Percentiles rank a stretch among this genome's conserved stretches.
Conservation (phyloP, 345 rosid genomes). For the Stellera chamaejasme region DNA sequence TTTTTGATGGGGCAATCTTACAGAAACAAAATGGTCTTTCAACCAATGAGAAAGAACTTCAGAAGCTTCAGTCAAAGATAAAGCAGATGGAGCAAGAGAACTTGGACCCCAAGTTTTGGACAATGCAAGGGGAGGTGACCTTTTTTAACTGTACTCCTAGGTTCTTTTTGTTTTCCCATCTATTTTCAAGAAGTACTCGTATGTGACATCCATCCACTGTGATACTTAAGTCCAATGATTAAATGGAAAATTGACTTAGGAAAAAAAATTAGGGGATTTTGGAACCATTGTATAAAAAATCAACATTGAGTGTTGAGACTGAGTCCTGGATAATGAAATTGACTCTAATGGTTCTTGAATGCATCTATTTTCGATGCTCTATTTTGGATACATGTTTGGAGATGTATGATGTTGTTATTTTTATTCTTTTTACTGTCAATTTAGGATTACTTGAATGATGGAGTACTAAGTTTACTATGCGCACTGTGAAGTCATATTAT, state of each 20-base stretch:
- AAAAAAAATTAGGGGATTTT: too few relatives aligned
- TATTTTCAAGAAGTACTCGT: too few relatives aligned
- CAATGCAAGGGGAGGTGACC: slow-evolving; percentile 97
- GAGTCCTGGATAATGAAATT: neutral
- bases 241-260: too few relatives aligned
- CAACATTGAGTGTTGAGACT: too few relatives aligned
- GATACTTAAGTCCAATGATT: too few relatives aligned
- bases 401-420: neutral
- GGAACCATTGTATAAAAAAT: too few relatives aligned
- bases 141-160: neutral
- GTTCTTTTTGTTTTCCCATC: too few relatives aligned
- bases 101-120: slow-evolving; percentile 87
- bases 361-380: neutral
- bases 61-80: slow-evolving; percentile 52
- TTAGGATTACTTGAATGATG: too few relatives aligned
- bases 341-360: neutral
- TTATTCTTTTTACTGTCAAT: neutral
- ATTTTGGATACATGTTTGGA: neutral
- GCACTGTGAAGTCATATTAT: neutral
- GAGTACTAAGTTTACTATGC: too few relatives aligned
- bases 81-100: slow-evolving; percentile 80
- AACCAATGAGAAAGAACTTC: slow-evolving; percentile 64
- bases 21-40: slow-evolving; percentile 56
- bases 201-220: too few relatives aligned
- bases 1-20: slow-evolving; percentile 3